A percentile compares a stretch with the other conserved stretches of the same genome.
Conservation (phyloP, 2,329 filamentous ascomycete species). For the Coniochaeta prunicola region DNA sequence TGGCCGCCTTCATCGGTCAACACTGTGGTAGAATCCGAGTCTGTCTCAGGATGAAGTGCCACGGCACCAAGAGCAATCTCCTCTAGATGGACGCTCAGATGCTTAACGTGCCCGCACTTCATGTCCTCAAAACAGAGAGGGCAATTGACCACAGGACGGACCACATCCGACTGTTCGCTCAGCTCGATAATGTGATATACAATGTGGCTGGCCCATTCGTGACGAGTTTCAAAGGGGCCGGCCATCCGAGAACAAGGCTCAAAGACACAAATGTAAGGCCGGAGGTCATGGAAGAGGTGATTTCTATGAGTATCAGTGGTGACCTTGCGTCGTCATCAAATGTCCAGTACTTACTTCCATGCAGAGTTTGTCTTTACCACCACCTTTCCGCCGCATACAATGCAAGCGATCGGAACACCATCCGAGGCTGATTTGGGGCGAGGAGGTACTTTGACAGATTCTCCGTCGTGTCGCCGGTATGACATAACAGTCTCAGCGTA, state of each 20-base stretch:
- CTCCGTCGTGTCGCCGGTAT: background rate
- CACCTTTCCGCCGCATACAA: background rate
- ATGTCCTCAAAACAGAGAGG: background rate
- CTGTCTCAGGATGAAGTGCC: background rate
- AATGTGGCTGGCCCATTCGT: background rate
- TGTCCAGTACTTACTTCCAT: background rate
- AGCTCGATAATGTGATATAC: background rate
- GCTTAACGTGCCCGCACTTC: background rate
- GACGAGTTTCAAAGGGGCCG: background rate
- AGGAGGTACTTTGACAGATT: background rate
- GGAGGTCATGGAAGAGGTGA: background rate
- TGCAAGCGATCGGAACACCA: background rate
- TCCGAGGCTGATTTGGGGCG: background rate
- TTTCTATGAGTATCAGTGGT: background rate
- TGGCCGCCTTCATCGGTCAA: background rate
- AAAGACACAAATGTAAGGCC: constrained; percentile 1
- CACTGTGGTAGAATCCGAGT: background rate
- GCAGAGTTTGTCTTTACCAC: background rate
- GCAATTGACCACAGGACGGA: background rate
- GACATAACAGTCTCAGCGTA: background rate
- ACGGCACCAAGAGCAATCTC: background rate
- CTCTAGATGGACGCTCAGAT: background rate
- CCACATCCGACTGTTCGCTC: background rate
- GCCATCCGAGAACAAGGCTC: background rate
- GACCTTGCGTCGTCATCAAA: background rate